phyloP scores from a whole-genome alignment of 495 filamentous ascomycete species.

The Aspergillus avenaceus region DNA sequence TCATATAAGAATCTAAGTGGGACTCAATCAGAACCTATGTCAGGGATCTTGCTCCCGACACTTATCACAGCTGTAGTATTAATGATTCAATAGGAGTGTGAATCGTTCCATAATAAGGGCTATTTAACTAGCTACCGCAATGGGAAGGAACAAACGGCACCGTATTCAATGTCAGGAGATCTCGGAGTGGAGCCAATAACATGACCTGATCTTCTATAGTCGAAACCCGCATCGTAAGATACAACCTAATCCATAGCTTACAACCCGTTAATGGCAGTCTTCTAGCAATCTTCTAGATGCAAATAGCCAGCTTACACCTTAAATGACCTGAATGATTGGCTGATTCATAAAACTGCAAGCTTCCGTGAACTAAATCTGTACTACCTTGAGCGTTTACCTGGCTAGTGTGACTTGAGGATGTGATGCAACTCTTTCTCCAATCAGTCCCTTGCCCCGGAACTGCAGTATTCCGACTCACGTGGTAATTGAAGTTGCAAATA shows the following conservation, averaged over 20 bases:
- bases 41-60: no score
- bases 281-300: not conserved
- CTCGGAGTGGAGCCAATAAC: not conserved
- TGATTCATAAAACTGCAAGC: not conserved
- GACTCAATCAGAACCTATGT: no score
- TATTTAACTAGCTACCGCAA: no score
- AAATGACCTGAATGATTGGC: not conserved
- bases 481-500: not conserved
- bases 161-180: not conserved
- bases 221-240: not conserved
- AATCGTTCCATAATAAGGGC: no score
- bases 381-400: no score
- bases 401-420: not conserved
- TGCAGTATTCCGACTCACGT: not conserved
- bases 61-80: no score
- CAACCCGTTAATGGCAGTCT: not conserved
- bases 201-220: not conserved
- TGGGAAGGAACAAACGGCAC: no score
- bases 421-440: not conserved
- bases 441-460: not conserved
- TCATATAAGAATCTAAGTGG: no score
- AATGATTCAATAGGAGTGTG: no score
- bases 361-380: not conserved
- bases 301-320: not conserved
- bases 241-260: not conserved